Percentiles rank a stretch among this genome's conserved stretches.
These are phyloP conservation scores for Scutellaria barbata DNA, from an alignment of 257 asterid species.

Conservation along the genomic window DNA sequence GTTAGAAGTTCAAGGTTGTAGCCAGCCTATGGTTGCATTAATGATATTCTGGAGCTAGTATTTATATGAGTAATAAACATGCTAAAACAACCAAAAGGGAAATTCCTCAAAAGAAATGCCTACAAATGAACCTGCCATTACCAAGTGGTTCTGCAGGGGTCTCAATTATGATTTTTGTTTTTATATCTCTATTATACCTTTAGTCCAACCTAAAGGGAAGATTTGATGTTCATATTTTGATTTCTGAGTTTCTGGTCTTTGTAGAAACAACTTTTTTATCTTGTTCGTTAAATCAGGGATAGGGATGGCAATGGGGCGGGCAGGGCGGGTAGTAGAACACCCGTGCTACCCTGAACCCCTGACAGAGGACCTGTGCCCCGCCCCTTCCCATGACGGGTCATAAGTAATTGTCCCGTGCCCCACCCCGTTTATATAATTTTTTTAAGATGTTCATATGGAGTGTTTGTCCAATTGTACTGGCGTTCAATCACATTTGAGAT, in stretches of 20 bases:
- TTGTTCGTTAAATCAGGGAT: background rate
- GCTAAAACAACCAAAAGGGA: background rate
- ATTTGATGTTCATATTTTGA: background rate
- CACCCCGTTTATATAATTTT: no score
- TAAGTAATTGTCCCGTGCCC: no score
- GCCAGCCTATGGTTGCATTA: slow-evolving; percentile 1
- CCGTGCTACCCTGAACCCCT: no score
- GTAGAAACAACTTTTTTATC: background rate
- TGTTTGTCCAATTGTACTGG: slow-evolving; percentile 6
- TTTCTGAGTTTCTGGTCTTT: slow-evolving; percentile 18
- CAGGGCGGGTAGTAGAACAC: no score
- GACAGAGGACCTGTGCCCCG: no score
- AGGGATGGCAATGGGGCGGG: no score
- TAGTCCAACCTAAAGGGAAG: slow-evolving; percentile 1
- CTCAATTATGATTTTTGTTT: background rate
- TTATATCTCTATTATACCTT: slow-evolving; percentile 9
- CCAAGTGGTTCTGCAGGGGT: background rate
- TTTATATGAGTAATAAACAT: background rate
- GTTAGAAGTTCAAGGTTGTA: slow-evolving; percentile 13
- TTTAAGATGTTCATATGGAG: no score
- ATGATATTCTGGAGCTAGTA: background rate
- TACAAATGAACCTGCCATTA: background rate
- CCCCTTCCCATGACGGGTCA: no score
- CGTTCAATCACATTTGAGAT: background rate
- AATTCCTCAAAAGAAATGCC: background rate